Base-by-base conservation (phyloP, 78 protist species). In the Trichosphaerium sp. region DNA sequence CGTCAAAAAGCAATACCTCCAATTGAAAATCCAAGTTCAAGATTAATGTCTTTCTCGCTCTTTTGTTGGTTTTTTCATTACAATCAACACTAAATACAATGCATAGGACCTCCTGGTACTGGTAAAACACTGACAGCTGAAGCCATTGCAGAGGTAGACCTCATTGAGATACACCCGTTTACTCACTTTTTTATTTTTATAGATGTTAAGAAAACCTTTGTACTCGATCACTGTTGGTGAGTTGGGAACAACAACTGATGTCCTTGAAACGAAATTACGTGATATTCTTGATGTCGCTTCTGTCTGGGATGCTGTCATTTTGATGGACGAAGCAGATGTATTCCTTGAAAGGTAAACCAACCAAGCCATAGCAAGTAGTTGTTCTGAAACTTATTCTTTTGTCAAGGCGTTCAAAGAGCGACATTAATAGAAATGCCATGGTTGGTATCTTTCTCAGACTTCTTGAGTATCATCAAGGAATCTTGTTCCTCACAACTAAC, bases 101-200 rank as follows among this genome's bases (percentile, higher is more conserved):
- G 6, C 31, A 5, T 6, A 6, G 73, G 12, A 1, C 62, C 47
- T 3, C 32, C 73, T 3, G 65, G 21, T 11, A 31, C 4, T 14
- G 59, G 76, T 25, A 73, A 73, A 71, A 73, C 79, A 44, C 51
- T 73, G 39, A 73, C 79, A 4, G 79, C 79, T 4, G 79, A 73
- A 43, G 69, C 79, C 23, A 49, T 73, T 28, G 70, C 79, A 1
- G 79, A 73, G 63, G 49, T 64, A n/a, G n/a, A n/a, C n/a, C n/a
- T n/a, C n/a, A n/a, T n/a, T n/a, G n/a, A n/a, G n/a, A n/a, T n/a
- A n/a, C n/a, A n/a, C n/a, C n/a, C n/a, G n/a, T n/a, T n/a, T n/a
- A n/a, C n/a, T n/a, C n/a, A n/a, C n/a, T n/a, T n/a, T n/a, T n/a
- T n/a, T n/a, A n/a, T n/a, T n/a, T n/a, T n/a, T n/a, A n/a, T n/a